Conservation (phyloP, 139 green algal species). For the Astrephomene gubernaculifera region DNA sequence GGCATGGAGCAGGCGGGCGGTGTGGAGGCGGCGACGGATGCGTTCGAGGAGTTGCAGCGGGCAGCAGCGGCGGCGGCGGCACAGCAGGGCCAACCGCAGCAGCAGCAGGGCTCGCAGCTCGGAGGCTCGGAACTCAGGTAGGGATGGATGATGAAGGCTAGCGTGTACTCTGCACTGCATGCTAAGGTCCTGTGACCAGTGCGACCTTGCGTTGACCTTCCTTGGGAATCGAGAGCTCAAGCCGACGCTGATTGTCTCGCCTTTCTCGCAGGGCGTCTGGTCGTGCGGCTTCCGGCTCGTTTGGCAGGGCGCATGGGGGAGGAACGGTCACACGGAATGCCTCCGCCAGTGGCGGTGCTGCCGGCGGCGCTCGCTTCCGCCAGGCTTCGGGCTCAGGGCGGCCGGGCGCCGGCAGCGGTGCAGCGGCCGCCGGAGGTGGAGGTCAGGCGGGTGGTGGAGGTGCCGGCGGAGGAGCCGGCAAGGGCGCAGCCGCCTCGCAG, state of each 20-base stretch:
- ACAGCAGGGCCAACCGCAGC: slow-evolving; percentile 1
- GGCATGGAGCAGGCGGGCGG: slow-evolving; percentile 24
- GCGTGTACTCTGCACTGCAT: too few relatives aligned
- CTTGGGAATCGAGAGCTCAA: too few relatives aligned
- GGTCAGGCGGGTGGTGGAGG: neutral
- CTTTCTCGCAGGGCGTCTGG: neutral
- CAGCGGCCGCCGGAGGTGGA: neutral
- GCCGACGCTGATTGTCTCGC: neutral
- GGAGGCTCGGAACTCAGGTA: neutral
- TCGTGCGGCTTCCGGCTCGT: neutral
- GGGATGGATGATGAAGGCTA: too few relatives aligned
- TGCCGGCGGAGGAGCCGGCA: neutral
- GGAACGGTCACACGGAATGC: neutral
- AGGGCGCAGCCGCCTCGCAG: neutral
- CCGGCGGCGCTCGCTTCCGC: neutral
- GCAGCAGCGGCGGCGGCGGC: neutral
- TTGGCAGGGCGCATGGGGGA: neutral
- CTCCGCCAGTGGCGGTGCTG: neutral
- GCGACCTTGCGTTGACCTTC: too few relatives aligned
- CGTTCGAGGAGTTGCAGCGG: slow-evolving; percentile 12
- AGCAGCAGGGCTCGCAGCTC: slow-evolving; percentile 10
- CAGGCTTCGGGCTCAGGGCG: slow-evolving; percentile 3
- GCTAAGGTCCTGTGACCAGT: too few relatives aligned
- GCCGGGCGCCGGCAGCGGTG: neutral
- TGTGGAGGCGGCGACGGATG: slow-evolving; percentile 19